phyloP scores from a whole-genome alignment of 257 asterid genomes.

The Plantago major region DNA sequence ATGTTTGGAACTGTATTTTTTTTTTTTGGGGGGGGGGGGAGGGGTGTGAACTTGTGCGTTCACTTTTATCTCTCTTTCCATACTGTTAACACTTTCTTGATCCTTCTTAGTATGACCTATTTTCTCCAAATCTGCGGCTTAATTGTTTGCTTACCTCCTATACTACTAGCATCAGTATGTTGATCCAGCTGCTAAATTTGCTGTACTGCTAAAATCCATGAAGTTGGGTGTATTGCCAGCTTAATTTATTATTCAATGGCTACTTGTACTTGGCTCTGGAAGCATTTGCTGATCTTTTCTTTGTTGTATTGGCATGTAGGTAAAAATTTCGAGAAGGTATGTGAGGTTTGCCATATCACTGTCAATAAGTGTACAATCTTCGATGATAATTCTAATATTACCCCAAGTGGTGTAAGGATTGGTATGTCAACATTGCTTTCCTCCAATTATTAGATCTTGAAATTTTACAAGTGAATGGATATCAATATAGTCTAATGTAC shows the following conservation, averaged over 20 bases:
- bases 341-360: constrained; percentile 71
- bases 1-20: too few relatives aligned
- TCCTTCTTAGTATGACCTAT: too few relatives aligned
- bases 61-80: too few relatives aligned
- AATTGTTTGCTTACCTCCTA: too few relatives aligned
- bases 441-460: background rate
- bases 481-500: too few relatives aligned
- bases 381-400: constrained; percentile 71
- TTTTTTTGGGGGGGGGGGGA: too few relatives aligned
- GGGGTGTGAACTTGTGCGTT: too few relatives aligned
- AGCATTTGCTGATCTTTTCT: constrained; percentile 10
- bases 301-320: constrained; percentile 33
- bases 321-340: constrained; percentile 75
- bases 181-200: too few relatives aligned
- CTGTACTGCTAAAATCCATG: too few relatives aligned
- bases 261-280: constrained; percentile 3
- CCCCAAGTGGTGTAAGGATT: constrained; percentile 74
- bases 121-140: too few relatives aligned
- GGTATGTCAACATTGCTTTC: constrained; percentile 39
- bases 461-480: background rate
- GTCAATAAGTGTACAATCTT: constrained; percentile 68
- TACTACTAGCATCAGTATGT: too few relatives aligned
- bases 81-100: too few relatives aligned
- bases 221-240: background rate
- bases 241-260: background rate